phyloP scores from a whole-genome alignment of 768 basidiomycete species.

The Strobilomyces echinocephalus region DNA sequence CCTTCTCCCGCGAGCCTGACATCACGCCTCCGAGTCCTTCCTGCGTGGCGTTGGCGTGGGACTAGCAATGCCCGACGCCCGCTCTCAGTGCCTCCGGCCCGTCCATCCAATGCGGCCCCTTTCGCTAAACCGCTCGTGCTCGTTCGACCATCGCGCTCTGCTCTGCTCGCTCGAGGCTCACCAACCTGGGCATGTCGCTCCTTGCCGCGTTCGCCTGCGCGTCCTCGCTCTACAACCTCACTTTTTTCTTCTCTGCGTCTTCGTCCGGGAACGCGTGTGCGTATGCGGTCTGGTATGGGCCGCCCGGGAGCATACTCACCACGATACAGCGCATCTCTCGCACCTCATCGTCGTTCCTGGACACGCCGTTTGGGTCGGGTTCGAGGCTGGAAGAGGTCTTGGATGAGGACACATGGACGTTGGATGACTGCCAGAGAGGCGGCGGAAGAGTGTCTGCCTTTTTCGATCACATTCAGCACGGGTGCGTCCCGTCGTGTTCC shows the following conservation, averaged over 20 bases:
- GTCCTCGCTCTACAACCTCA: conserved; percentile 60
- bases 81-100: conserved; percentile 12
- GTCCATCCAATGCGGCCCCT: conserved; percentile 40
- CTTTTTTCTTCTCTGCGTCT: conserved; percentile 32
- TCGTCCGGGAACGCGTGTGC: conserved; percentile 4
- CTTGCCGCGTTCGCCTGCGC: conserved; percentile 40
- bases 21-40: conserved; percentile 14
- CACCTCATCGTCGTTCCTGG: conserved; percentile 89
- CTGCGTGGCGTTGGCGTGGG: not conserved
- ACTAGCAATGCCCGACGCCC: conserved; percentile 25
- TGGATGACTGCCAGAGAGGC: conserved; percentile 77
- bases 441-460: conserved; percentile 68
- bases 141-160: conserved; percentile 22
- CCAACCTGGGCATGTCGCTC: conserved; percentile 66
- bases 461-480: conserved; percentile 68
- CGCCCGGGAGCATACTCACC: conserved; percentile 37
- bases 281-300: conserved; percentile 4
- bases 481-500: conserved; percentile 42
- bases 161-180: conserved; percentile 61
- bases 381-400: conserved; percentile 45
- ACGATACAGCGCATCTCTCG: conserved; percentile 47
- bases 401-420: conserved; percentile 70
- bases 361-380: conserved; percentile 86
- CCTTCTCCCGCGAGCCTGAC: conserved; percentile 21
- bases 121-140: conserved; percentile 22